Percentiles rank a stretch among this genome's conserved stretches.
Evolutionary conservation across 441 rosid species (phyloP).

Genomic region (Mallotus repandus): DNA sequence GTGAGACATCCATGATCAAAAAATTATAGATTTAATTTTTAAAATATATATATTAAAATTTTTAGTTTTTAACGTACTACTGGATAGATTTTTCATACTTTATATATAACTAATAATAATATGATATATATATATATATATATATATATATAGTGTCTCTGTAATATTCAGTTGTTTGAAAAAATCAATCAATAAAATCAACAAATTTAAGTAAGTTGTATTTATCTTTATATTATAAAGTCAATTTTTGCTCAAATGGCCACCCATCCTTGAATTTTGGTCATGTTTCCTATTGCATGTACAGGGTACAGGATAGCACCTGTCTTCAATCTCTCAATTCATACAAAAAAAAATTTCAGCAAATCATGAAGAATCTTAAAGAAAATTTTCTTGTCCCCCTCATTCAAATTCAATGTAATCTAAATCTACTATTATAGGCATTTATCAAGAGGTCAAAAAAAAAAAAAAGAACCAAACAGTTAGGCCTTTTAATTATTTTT

Average conservation of each 20-base stretch:
- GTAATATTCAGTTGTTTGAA: too few species aligned
- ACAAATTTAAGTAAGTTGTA: background rate
- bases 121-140: too few species aligned
- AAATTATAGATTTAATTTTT: too few species aligned
- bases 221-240: background rate
- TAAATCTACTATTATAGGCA: background rate
- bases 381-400: slow-evolving; percentile 23
- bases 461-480: background rate
- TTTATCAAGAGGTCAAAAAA: slow-evolving; percentile 17
- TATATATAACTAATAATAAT: too few species aligned
- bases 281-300: slow-evolving; percentile 19
- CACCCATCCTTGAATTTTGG: slow-evolving; percentile 20
- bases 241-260: background rate
- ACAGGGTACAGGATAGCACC: slow-evolving; percentile 17
- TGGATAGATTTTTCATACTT: too few species aligned
- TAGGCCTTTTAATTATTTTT: background rate
- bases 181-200: background rate
- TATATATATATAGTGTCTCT: too few species aligned
- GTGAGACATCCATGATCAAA: too few species aligned
- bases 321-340: slow-evolving; percentile 2
- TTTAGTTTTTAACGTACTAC: too few species aligned
- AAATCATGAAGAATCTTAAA: slow-evolving; percentile 8
- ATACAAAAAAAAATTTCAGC: background rate
- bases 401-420: background rate
- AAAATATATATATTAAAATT: too few species aligned